Percentiles rank a stretch among this genome's conserved stretches.
Conservation (phyloP, 768 basidiomycete species). For the Lactarius indigo region DNA sequence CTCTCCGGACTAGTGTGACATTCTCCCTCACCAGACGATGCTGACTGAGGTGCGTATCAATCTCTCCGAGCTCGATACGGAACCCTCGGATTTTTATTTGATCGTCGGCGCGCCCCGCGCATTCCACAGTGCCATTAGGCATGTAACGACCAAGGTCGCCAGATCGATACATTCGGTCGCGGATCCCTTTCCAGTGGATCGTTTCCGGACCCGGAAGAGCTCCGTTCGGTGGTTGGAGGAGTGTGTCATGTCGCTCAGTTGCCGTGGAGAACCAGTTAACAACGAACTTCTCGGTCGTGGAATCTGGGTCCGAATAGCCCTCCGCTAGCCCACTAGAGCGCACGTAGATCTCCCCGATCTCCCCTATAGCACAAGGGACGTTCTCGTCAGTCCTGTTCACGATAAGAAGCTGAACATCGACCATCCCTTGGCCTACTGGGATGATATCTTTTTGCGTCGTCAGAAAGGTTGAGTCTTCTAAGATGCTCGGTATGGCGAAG, state of each 20-base stretch:
- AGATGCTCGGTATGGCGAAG: constrained; percentile 84
- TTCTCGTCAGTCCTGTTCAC: constrained; percentile 87
- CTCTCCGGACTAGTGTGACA: constrained; percentile 91
- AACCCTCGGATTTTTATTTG: constrained; percentile 99
- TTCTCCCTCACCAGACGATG: constrained; percentile 96
- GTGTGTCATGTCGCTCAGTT: constrained; percentile 61
- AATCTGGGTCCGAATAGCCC: constrained; percentile 82
- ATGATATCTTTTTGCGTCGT: constrained; percentile 95
- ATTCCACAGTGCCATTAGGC: constrained; percentile 91
- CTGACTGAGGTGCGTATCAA: constrained; percentile 92
- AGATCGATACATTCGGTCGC: constrained; percentile 96
- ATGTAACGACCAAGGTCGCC: constrained; percentile 95
- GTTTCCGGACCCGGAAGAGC: constrained; percentile 64
- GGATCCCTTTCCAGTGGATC: constrained; percentile 87
- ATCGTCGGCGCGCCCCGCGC: constrained; percentile 95
- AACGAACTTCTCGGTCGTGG: constrained; percentile 90
- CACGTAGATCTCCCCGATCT: constrained; percentile 98
- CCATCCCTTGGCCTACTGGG: constrained; percentile 96
- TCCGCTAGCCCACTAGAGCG: constrained; percentile 94
- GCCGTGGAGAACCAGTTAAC: constrained; percentile 80
- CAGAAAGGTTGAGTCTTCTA: constrained; percentile 84
- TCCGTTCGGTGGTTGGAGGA: constrained; percentile 54
- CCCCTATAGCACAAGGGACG: constrained; percentile 88
- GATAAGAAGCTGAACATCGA: constrained; percentile 94
- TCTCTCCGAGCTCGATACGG: constrained; percentile 96